phyloP scores from a whole-genome alignment of 2,329 filamentous ascomycete genomes.

The Cercospora berteroae region DNA sequence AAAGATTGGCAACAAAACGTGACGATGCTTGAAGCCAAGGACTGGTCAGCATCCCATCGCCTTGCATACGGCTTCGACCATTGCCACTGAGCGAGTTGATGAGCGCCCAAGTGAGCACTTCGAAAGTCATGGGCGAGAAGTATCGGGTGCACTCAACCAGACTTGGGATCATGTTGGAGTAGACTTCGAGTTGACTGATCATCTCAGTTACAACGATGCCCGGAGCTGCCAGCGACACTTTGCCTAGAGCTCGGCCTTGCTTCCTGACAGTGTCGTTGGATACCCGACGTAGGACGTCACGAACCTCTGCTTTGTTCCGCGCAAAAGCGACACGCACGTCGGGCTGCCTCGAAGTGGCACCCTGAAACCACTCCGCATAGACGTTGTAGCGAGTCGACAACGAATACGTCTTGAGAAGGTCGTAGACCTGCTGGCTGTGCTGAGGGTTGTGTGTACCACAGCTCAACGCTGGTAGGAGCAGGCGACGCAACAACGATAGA shows the following conservation, averaged over 20 bases:
- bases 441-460: conserved; percentile 81
- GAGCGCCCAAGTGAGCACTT: conserved; percentile 89
- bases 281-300: conserved; percentile 82
- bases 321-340: conserved; percentile 78
- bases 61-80: conserved; percentile 59
- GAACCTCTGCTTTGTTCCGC: conserved; percentile 72
- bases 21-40: conserved; percentile 89
- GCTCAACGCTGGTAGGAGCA: conserved; percentile 85
- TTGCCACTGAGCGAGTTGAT: conserved; percentile 66
- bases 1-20: conserved; percentile 86
- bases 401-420: conserved; percentile 75
- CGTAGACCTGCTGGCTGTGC: conserved; percentile 81
- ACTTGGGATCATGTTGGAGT: conserved; percentile 90
- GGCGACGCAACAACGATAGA: conserved; percentile 77
- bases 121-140: conserved; percentile 88
- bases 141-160: conserved; percentile 94
- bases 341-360: conserved; percentile 67
- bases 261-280: conserved; percentile 81
- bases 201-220: conserved; percentile 88
- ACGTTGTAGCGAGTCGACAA: conserved; percentile 76
- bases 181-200: conserved; percentile 86
- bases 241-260: conserved; percentile 85
- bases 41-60: conserved; percentile 73
- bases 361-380: conserved; percentile 90
- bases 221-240: conserved; percentile 86